Base-by-base conservation (phyloP, 306 rosid species). In the Senna tora region DNA sequence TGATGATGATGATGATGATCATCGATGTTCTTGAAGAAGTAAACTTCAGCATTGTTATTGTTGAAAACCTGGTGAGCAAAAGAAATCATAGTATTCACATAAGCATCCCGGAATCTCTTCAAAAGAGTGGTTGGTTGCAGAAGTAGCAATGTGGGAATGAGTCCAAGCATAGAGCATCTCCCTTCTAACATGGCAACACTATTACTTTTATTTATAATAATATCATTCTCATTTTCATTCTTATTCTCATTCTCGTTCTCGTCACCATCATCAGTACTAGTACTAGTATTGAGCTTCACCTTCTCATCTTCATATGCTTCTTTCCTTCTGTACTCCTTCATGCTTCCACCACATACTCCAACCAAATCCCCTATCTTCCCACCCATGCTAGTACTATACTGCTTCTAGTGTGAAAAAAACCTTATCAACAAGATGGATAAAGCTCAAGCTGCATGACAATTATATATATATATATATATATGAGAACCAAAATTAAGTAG, bases 41-140 rank as follows among this genome's bases (percentile, higher is more conserved):
- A 77, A 52, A 74, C 43, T 17, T 71, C 69, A 38, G 71, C 67
- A 43, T 43, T 51, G 50, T 75, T 80, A 59, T 25, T 25, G 30
- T 25, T 75, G 42, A 61, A 38, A 25, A 75, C n/a, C 50, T 73
- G 75, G n/a, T 54, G 79, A 9, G 89, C 86, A 61, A 85, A 69
- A 38, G 66, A 64, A 34, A 85, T 38, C 86, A 79, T 85, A 64
- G 75, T 74, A 50, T 64, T 75, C 4, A 71, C 78, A 69, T 82
- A 85, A 58, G 73, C 71, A 67, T 85, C 78, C 73, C 89, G 79
- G 10, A 79, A 39, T 38, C 52, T 58, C 36, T 53, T 72, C 45
- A 76, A 9, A 20, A 34, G 15, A 56, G 11, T 21, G 17, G 16
- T 39, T 17, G 79, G 69, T 10, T 62, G 57, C 36, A 38, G 64